Conservation (phyloP, 108 stramenopile genomes). For the Stephanodiscus triporus region DNA sequence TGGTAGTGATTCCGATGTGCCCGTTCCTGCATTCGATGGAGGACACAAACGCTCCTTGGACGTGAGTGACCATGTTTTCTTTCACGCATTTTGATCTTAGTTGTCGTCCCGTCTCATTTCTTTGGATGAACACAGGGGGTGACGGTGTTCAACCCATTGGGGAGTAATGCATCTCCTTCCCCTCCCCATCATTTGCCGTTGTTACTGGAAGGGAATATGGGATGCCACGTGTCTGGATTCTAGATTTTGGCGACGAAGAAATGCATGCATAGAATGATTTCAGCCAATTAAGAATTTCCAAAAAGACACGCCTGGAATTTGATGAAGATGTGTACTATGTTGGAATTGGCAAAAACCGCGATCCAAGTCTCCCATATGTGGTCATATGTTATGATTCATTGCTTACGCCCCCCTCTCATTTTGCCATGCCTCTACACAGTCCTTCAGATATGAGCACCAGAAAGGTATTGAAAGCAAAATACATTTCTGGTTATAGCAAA, state of each 20-base stretch:
- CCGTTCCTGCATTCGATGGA: slow-evolving; percentile 64
- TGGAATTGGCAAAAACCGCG: slow-evolving; percentile 62
- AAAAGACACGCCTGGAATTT: slow-evolving; percentile 56
- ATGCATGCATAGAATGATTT: slow-evolving; percentile 38
- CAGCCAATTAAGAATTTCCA: slow-evolving; percentile 49
- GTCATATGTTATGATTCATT: slow-evolving; percentile 85
- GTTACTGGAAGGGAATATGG: slow-evolving; percentile 69
- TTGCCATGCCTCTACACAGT: slow-evolving; percentile 61
- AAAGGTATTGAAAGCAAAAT: slow-evolving; percentile 72
- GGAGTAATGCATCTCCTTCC: slow-evolving; percentile 11
- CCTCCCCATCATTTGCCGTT: slow-evolving; percentile 56
- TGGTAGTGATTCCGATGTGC: slow-evolving; percentile 22
- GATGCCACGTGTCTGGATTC: slow-evolving; percentile 75
- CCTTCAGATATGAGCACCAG: slow-evolving; percentile 50
- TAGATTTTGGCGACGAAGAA: slow-evolving; percentile 40
- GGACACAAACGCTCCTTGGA: slow-evolving; percentile 58
- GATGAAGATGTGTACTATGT: slow-evolving; percentile 85
- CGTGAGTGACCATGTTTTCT: slow-evolving; percentile 9
- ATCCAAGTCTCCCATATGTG: slow-evolving; percentile 75
- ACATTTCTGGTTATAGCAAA: slow-evolving; percentile 88
- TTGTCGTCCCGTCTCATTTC: background rate
- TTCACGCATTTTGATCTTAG: background rate
- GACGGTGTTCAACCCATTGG: slow-evolving; percentile 48
- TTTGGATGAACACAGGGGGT: slow-evolving; percentile 21
- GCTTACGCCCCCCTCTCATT: slow-evolving; percentile 71